Conservation (phyloP, 2,329 filamentous ascomycete species). For the Phialophora chinensis region DNA sequence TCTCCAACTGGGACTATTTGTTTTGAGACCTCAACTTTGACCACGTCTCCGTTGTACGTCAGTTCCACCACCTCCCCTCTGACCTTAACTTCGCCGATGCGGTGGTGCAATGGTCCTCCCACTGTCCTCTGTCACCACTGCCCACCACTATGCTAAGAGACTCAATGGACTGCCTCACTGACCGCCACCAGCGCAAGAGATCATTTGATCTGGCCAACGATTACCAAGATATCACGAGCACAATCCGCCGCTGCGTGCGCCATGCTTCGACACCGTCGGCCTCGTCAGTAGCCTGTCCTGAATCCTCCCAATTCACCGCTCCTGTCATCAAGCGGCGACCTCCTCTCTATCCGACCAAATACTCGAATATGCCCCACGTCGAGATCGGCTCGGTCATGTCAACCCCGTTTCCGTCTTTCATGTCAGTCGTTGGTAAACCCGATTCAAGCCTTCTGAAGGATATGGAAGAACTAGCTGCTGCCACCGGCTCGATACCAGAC, state of each 20-base stretch:
- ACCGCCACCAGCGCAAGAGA: constrained; percentile 38
- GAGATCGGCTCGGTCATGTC: constrained; percentile 38
- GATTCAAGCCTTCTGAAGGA: constrained; percentile 28
- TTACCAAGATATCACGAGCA: constrained; percentile 21
- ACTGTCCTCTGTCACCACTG: constrained; percentile 12
- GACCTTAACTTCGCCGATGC: constrained; percentile 1
- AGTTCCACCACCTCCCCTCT: constrained; percentile 19
- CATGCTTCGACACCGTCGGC: constrained; percentile 28
- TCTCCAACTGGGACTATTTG: constrained; percentile 25
- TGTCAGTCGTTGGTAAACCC: constrained; percentile 38
- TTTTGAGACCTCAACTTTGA: constrained; percentile 26
- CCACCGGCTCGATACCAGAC: constrained; percentile 27
- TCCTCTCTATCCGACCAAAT: constrained; percentile 26
- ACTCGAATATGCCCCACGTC: constrained; percentile 38
- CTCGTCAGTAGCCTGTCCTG: constrained; percentile 24
- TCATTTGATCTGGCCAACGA: constrained; percentile 37
- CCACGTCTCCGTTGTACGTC: constrained; percentile 24
- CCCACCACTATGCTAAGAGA: constrained; percentile 27
- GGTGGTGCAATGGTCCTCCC: constrained; percentile 20
- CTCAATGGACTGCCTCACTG: constrained; percentile 31
- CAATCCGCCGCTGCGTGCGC: constrained; percentile 22
- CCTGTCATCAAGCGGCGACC: constrained; percentile 35
- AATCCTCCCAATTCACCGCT: constrained; percentile 22
- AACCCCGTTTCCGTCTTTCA: constrained; percentile 39
- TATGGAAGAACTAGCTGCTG: constrained; percentile 28